These are phyloP conservation scores for Boletus patriciae DNA, from an alignment of 768 basidiomycete species.

Conservation along the genomic window DNA sequence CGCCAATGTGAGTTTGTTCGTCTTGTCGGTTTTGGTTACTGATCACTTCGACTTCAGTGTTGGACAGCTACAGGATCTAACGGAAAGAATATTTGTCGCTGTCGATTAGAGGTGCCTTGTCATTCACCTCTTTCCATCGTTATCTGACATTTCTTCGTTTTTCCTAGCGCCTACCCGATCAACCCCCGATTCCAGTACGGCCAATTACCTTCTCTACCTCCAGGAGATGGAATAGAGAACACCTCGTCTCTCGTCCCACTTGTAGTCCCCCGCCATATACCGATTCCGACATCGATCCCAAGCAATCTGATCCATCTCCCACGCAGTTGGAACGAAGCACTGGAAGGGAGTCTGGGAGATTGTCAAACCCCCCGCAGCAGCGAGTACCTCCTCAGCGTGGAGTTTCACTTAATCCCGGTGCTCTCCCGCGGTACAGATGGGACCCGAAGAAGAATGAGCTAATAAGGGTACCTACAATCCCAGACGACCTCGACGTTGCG, in stretches of 20 bases:
- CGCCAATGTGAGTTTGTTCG: constrained; percentile 13
- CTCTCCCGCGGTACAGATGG: constrained; percentile 14
- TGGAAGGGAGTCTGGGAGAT: no score
- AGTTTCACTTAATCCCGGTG: not conserved
- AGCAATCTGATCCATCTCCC: not conserved
- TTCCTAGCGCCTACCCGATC: constrained; percentile 26
- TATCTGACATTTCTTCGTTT: not conserved
- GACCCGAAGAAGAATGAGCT: not conserved
- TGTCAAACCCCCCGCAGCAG: not conserved
- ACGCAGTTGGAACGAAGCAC: not conserved
- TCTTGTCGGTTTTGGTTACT: not conserved
- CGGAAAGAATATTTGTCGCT: constrained; percentile 25
- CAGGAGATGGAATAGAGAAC: not conserved
- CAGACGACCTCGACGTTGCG: not conserved
- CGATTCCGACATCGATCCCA: not conserved
- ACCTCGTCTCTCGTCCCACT: not conserved
- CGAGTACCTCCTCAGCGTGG: not conserved
- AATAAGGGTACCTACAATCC: not conserved
- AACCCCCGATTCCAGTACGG: constrained; percentile 24
- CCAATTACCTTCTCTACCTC: not conserved
- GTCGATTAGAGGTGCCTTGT: constrained; percentile 23
- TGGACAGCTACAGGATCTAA: constrained; percentile 22
- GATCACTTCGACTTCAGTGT: constrained; percentile 7
- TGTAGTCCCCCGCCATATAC: not conserved
- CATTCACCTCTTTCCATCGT: not conserved